Percentiles rank a stretch among this genome's conserved stretches.
These are phyloP conservation scores for Bondarzewia mesenterica DNA, from an alignment of 1,284 basidiomycete genomes.

Conservation along the genomic window DNA sequence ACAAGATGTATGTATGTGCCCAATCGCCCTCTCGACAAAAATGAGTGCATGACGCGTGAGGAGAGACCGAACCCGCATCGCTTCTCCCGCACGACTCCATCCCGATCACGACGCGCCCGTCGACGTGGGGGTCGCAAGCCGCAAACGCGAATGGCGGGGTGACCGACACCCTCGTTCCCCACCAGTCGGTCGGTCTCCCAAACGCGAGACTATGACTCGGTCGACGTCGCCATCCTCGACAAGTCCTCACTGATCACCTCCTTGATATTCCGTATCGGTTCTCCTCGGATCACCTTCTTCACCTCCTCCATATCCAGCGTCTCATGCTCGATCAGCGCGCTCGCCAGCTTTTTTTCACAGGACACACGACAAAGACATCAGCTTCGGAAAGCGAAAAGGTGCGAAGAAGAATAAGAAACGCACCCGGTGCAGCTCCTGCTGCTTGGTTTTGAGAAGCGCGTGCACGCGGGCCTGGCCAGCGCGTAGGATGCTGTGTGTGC, in stretches of 20 bases:
- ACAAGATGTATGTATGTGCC: no score
- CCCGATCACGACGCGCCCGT: no score
- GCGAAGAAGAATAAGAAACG: slow-evolving; percentile 17
- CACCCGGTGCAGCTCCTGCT: slow-evolving; percentile 79
- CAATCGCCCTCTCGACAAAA: no score
- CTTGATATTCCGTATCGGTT: slow-evolving; percentile 60
- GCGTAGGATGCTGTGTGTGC: slow-evolving; percentile 54
- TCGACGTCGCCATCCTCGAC: slow-evolving; percentile 22
- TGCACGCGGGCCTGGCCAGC: slow-evolving; percentile 66
- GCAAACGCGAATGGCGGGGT: no score
- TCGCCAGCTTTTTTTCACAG: slow-evolving; percentile 53
- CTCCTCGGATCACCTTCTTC: slow-evolving; percentile 73
- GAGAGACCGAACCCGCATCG: no score
- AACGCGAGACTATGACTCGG: no score
- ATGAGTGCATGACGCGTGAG: no score
- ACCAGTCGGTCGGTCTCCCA: no score
- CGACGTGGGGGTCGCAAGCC: no score
- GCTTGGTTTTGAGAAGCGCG: slow-evolving; percentile 60
- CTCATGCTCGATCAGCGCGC: slow-evolving; percentile 88
- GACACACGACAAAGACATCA: slow-evolving; percentile 8
- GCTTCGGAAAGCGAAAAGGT: slow-evolving; percentile 2
- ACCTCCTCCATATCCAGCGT: slow-evolving; percentile 87
- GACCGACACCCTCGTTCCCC: no score
- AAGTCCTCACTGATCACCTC: slow-evolving; percentile 56
- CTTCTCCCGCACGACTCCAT: no score